Percentiles rank a stretch among this genome's conserved stretches.
phyloP scores from a whole-genome alignment of 2,329 filamentous ascomycete species.

The Aspergillus flavus region DNA sequence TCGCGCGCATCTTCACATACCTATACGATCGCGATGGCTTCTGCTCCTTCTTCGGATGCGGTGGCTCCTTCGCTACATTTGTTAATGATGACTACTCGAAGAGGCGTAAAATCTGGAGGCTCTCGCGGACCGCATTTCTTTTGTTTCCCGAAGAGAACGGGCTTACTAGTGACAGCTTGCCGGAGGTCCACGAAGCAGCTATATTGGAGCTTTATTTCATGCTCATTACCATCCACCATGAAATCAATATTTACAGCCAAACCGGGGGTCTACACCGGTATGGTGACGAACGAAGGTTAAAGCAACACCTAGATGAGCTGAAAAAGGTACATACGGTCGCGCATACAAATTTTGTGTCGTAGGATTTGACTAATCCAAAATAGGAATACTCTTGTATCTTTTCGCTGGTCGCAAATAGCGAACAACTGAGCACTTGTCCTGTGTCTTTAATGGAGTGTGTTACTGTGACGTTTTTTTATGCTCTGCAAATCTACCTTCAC shows the following conservation, averaged over 20 bases:
- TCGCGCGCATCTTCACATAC: slow-evolving; percentile 13
- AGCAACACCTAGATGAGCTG: slow-evolving; percentile 5
- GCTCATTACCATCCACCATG: slow-evolving; percentile 13
- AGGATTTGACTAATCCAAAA: background rate
- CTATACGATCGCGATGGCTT: slow-evolving; percentile 15
- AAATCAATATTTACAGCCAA: slow-evolving; percentile 14
- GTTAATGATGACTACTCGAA: slow-evolving; percentile 9
- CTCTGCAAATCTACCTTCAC: slow-evolving; percentile 12
- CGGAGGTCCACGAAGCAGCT: slow-evolving; percentile 9
- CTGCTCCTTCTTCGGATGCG: slow-evolving; percentile 16
- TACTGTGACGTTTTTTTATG: slow-evolving; percentile 13
- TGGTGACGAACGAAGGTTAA: background rate
- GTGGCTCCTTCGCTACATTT: slow-evolving; percentile 11
- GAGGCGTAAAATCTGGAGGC: slow-evolving; percentile 10
- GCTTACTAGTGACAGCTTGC: background rate
- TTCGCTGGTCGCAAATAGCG: background rate
- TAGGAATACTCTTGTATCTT: background rate
- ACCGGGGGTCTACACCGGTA: too few relatives aligned
- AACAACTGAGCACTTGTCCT: background rate
- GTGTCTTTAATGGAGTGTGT: slow-evolving; percentile 12
- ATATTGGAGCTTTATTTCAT: slow-evolving; percentile 15
- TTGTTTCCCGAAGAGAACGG: background rate
- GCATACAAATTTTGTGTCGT: background rate
- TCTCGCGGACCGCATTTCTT: slow-evolving; percentile 11
- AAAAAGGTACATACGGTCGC: slow-evolving; percentile 1